These are phyloP conservation scores for Phialophora verrucosa DNA, from an alignment of 2,329 filamentous ascomycete genomes.

Conservation along the genomic window DNA sequence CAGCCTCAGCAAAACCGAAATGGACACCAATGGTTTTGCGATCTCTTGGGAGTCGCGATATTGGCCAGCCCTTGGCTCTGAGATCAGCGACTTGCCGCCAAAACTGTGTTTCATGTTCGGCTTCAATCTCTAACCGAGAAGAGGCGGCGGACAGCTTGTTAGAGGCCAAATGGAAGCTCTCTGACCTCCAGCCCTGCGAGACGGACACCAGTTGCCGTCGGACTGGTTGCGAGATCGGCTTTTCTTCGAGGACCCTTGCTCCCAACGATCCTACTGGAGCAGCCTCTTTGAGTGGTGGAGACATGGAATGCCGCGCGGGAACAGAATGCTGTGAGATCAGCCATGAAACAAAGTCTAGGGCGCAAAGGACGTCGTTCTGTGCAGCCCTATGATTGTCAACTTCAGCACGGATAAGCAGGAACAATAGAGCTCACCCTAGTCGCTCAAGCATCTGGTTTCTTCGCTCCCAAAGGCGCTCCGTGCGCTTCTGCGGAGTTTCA, in stretches of 20 bases:
- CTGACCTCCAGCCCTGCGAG: slow-evolving; percentile 74
- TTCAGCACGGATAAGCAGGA: slow-evolving; percentile 4
- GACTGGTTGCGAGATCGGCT: slow-evolving; percentile 63
- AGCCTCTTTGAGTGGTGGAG: slow-evolving; percentile 69
- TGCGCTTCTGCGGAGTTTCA: slow-evolving; percentile 48
- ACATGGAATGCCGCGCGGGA: slow-evolving; percentile 72
- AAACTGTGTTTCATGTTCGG: slow-evolving; percentile 79
- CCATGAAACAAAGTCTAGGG: slow-evolving; percentile 82
- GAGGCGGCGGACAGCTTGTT: slow-evolving; percentile 76
- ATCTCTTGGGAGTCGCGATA: slow-evolving; percentile 77
- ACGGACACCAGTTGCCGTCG: slow-evolving; percentile 60
- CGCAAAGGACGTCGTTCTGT: slow-evolving; percentile 61
- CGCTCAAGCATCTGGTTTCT: slow-evolving; percentile 54
- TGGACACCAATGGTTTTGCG: slow-evolving; percentile 78
- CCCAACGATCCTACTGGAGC: slow-evolving; percentile 78
- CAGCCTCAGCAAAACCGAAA: slow-evolving; percentile 83
- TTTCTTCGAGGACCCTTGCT: slow-evolving; percentile 66
- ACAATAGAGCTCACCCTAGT: slow-evolving; percentile 45
- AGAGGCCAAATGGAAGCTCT: slow-evolving; percentile 75
- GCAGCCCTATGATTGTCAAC: slow-evolving; percentile 46
- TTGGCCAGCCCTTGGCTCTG: slow-evolving; percentile 82
- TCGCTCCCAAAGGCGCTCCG: slow-evolving; percentile 51
- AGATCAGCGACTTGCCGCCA: slow-evolving; percentile 86
- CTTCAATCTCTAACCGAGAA: slow-evolving; percentile 74
- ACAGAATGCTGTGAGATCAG: slow-evolving; percentile 81